Evolutionary conservation across 169 alveolate genomes (phyloP).

Genomic region (Plasmodium fragile): DNA sequence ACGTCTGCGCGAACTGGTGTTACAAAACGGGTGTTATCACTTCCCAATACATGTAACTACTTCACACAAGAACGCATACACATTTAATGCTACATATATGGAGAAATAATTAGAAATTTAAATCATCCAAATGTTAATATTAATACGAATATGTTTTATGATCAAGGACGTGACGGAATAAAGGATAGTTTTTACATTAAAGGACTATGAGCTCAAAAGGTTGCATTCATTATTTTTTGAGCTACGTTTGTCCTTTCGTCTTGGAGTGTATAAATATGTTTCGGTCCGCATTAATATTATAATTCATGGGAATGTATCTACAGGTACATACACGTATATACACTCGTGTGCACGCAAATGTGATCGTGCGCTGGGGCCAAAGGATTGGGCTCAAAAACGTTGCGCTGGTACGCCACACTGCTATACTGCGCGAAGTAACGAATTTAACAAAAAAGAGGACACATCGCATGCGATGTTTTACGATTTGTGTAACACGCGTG

Average conservation of each 20-base stretch:
- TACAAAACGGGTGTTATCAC: not conserved
- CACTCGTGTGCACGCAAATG: not conserved
- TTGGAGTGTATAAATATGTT: not conserved
- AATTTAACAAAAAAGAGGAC: not conserved
- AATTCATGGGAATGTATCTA: not conserved
- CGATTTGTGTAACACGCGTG: not conserved
- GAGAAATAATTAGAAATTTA: not conserved
- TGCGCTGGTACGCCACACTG: not conserved
- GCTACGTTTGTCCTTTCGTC: not conserved
- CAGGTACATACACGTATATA: not conserved
- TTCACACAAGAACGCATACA: not conserved
- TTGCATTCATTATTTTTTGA: not conserved
- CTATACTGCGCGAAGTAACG: not conserved
- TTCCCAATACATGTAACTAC: not conserved
- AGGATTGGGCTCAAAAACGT: not conserved
- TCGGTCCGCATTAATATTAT: not conserved
- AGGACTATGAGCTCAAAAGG: not conserved
- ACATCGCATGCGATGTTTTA: not conserved
- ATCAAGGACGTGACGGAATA: not conserved
- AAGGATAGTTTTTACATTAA: not conserved
- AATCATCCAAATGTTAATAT: not conserved
- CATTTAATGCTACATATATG: not conserved
- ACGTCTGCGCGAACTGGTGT: not conserved
- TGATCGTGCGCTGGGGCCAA: not conserved
- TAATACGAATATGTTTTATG: not conserved